Evolutionary conservation across 371 early-diverging fungal species (phyloP), one percentile per base, ranked within the genome.

Genomic region (Syncephalis plumigaleata): DNA sequence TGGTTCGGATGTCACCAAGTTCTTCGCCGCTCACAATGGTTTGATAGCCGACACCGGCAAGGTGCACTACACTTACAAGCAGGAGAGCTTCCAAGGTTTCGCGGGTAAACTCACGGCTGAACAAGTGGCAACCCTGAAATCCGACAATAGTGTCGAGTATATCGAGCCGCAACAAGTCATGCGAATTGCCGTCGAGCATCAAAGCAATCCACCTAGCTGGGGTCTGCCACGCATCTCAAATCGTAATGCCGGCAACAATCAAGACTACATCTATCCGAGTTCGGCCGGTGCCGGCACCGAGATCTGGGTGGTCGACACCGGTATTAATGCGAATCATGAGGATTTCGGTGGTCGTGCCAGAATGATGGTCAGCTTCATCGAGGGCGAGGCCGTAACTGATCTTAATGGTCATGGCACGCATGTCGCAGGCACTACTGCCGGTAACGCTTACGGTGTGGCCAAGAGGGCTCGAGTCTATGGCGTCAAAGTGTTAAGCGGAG

Each of bases 381-480:
- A 42, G 2, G 36, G 20, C 15, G 44, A 44, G 24, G 21, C 56
- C 13, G 59, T 75, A 45, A 54, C 47, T 36, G 80, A 79, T 54
- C 56, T 63, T 1, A 66, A 73, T 50, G 79, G 79, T 9, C 77
- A 79, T 46, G 88, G 87, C 44, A 79, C 84, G 42, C 80, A 78
- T 57, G 75, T 74, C 45, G 68, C 78, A 21, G 78, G 81, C 42
- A 76, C 77, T 17, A 70, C 84, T 53, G 89, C 67, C 39, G 75
- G 82, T 23, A 67, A 64, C 37, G 70, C 58, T 0, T 80, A 70
- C 59, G 96, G 92, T 55, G 81, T 92, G 39, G 90, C 91, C 45
- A 91, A 91, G 56, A 81, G 86, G 53, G 82, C 71, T 24, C 75
- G 58, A 21, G 47, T 94, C 9, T 67, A 88, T 24, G 81, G 81